phyloP scores from a whole-genome alignment of 2,329 filamentous ascomycete genomes.

The Chaetomium strumarium region DNA sequence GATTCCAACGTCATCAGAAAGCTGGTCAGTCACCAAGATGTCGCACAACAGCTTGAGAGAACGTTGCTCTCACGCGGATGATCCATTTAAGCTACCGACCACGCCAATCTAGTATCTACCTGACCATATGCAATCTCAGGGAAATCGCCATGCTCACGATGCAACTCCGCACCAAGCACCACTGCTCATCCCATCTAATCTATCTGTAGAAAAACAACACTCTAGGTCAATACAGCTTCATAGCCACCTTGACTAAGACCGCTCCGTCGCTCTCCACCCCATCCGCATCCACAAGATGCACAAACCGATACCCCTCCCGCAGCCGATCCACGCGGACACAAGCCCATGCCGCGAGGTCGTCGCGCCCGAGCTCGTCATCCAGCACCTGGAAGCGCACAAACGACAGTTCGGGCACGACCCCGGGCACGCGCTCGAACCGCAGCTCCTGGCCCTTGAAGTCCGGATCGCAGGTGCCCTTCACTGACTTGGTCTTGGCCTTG shows the following conservation, averaged over 20 bases:
- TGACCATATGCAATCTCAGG: too few species aligned
- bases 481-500: constrained; percentile 49
- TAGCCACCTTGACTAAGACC: constrained; percentile 68
- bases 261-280: constrained; percentile 58
- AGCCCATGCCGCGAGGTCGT: constrained; percentile 80
- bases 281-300: constrained; percentile 66
- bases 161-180: background rate
- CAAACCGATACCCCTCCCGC: constrained; percentile 66
- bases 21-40: too few species aligned
- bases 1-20: too few species aligned
- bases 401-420: constrained; percentile 61
- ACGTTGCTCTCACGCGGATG: background rate
- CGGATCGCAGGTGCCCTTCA: constrained; percentile 49
- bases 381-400: constrained; percentile 81
- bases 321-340: constrained; percentile 81
- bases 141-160: background rate
- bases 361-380: constrained; percentile 74
- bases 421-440: constrained; percentile 48
- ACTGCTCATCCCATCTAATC: background rate
- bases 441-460: constrained; percentile 57
- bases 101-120: background rate
- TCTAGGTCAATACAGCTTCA: constrained; percentile 36
- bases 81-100: background rate
- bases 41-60: background rate
- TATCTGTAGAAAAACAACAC: background rate